Evolutionary conservation across 768 basidiomycete genomes (phyloP), one percentile per base, ranked within the genome.

Genomic region (Leucosporidium scottii): DNA sequence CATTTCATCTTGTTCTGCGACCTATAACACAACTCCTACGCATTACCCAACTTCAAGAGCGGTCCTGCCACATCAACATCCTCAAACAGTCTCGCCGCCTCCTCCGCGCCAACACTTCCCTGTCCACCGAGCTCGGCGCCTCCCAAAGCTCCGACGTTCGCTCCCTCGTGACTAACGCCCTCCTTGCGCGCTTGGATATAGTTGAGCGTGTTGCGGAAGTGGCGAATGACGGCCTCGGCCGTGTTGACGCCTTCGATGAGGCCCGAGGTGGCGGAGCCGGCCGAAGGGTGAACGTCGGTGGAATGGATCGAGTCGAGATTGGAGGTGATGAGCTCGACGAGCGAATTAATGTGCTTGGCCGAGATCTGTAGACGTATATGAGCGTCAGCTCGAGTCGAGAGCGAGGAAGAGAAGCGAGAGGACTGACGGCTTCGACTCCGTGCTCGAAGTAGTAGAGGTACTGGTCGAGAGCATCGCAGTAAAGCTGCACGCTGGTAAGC

Each of bases 361-460:
- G 93, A 92, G 64, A 94, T 83, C 91, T 93, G 76, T 10, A 65
- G 21, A 34, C 34, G 31, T 12, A 18, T 21, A 36, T 51, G 12
- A 28, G 39, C 3, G 59, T 20, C 25, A 25, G 18, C 25, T 20
- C 20, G 2, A n/a, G 12, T 15, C 4, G 25, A 44, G 18, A 1
- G 20, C n/a, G 44, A 44, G 48, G 36, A 27, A 20, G 17, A 27
- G 39, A 17, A 17, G 39, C 39, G 39, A 44, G 15, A 23, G 10
- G 34, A 27, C 89, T 77, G 76, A 97, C 94, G 25, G 91, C 91
- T 63, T 91, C 86, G 30, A 93, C 91, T 57, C 88, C 89, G 56
- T 87, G 90, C 75, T 99, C 94, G 62, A 97, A 87, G 79, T 96
- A 98, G 78, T 92, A 97, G 50, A 97, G 80, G 78, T 98, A 98